Conservation (phyloP, 305 asterid genomes). For the Fraxinus latifolia region DNA sequence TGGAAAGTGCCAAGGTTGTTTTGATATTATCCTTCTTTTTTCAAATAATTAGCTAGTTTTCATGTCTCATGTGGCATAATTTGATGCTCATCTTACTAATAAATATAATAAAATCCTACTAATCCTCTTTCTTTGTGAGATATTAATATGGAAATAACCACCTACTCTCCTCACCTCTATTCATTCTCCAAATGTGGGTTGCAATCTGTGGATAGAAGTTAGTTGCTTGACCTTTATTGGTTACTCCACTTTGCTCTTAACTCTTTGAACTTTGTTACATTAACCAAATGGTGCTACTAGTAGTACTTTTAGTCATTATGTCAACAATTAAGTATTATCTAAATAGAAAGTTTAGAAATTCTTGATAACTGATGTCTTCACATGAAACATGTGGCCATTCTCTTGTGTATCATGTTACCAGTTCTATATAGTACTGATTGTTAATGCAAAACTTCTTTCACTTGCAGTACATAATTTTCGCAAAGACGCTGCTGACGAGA, state of each 20-base stretch:
- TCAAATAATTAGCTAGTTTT: neutral
- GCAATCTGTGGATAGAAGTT: neutral
- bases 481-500: slow-evolving; percentile 63
- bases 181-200: neutral
- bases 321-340: neutral
- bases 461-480: slow-evolving; percentile 73
- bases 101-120: neutral
- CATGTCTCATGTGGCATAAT: neutral
- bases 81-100: neutral
- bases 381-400: neutral
- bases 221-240: neutral
- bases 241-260: neutral
- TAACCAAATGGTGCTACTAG: neutral
- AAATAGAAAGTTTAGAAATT: neutral
- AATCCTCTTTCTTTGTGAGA: neutral
- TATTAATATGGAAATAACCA: neutral
- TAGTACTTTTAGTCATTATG: neutral
- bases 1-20: neutral
- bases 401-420: slow-evolving; percentile 6
- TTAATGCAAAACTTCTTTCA: slow-evolving; percentile 15
- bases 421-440: neutral
- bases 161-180: neutral
- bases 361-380: neutral
- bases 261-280: neutral
- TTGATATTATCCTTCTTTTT: neutral